Percentiles rank a stretch among this genome's conserved stretches.
These are phyloP conservation scores for Amanita phalloides DNA, from an alignment of 768 basidiomycete genomes.

Conservation along the genomic window DNA sequence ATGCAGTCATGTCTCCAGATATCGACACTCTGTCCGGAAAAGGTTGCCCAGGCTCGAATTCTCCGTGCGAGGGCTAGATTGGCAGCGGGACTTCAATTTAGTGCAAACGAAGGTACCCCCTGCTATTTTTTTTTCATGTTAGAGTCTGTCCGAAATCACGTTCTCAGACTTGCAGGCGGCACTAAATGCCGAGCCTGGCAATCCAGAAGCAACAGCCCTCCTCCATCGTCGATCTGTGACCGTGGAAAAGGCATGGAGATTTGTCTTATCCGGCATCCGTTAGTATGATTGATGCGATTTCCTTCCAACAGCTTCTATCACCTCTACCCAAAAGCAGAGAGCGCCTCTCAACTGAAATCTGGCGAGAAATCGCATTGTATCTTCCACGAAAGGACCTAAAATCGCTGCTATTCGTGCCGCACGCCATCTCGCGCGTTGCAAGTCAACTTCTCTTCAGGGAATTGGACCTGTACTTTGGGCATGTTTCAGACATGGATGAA, in stretches of 20 bases:
- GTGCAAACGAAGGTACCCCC: constrained; percentile 53
- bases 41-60: constrained; percentile 49
- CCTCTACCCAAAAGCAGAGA: constrained; percentile 34
- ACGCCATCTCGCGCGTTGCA: constrained; percentile 57
- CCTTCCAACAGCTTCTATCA: constrained; percentile 21
- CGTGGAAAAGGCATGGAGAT: constrained; percentile 41
- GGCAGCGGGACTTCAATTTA: constrained; percentile 45
- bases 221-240: constrained; percentile 44
- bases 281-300: not conserved
- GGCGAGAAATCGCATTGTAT: constrained; percentile 56
- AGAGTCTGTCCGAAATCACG: not conserved
- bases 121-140: not conserved
- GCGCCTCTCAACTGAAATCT: constrained; percentile 58
- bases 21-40: constrained; percentile 36
- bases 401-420: constrained; percentile 51
- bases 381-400: constrained; percentile 58
- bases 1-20: constrained; percentile 62
- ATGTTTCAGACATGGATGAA: constrained; percentile 12
- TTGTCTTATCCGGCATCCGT: not conserved
- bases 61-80: constrained; percentile 58
- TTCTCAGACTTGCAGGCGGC: constrained; percentile 55
- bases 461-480: constrained; percentile 53
- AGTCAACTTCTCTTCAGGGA: constrained; percentile 56
- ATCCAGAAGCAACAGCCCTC: constrained; percentile 55
- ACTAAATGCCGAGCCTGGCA: constrained; percentile 51